Conservation (phyloP, 805 yeast genomes). For the Candida tibetensis region DNA sequence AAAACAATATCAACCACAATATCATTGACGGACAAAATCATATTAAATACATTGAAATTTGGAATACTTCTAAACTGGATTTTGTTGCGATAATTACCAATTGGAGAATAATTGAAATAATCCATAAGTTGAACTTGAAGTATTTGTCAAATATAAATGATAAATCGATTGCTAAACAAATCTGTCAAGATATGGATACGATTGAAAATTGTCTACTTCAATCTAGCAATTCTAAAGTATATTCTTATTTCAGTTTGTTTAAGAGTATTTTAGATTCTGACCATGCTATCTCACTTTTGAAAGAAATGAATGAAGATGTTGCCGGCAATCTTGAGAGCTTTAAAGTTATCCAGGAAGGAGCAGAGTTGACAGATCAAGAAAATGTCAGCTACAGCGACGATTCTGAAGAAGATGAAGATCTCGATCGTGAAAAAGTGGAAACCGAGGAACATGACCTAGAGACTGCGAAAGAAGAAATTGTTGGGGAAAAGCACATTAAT, state of each 20-base stretch:
- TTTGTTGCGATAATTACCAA: slow-evolving; percentile 27
- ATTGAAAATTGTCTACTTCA: slow-evolving; percentile 9
- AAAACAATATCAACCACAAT: slow-evolving; percentile 23
- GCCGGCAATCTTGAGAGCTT: slow-evolving; percentile 19
- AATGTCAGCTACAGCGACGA: slow-evolving; percentile 5
- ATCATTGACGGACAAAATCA: slow-evolving; percentile 27
- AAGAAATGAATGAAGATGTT: slow-evolving; percentile 17
- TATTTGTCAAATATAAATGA: slow-evolving; percentile 21
- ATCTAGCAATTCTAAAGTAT: slow-evolving; percentile 8
- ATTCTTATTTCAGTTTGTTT: slow-evolving; percentile 16
- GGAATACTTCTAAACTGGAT: slow-evolving; percentile 16
- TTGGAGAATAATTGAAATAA: slow-evolving; percentile 38
- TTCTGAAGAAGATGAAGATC: slow-evolving; percentile 1
- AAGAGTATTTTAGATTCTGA: slow-evolving; percentile 16
- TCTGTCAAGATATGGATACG: slow-evolving; percentile 14
- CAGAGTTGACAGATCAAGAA: slow-evolving; percentile 27
- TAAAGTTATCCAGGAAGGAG: slow-evolving; percentile 21
- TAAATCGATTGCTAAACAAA: slow-evolving; percentile 11
- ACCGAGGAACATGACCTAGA: slow-evolving; percentile 3
- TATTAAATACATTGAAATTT: slow-evolving; percentile 29
- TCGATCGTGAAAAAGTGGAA: slow-evolving; percentile 7
- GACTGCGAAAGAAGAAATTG: slow-evolving; percentile 1
- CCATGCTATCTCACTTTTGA: slow-evolving; percentile 15
- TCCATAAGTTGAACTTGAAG: slow-evolving; percentile 29
- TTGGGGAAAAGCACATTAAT: neutral